Conservation (phyloP, 805 yeast genomes). For the Metschnikowia kofuensis region DNA sequence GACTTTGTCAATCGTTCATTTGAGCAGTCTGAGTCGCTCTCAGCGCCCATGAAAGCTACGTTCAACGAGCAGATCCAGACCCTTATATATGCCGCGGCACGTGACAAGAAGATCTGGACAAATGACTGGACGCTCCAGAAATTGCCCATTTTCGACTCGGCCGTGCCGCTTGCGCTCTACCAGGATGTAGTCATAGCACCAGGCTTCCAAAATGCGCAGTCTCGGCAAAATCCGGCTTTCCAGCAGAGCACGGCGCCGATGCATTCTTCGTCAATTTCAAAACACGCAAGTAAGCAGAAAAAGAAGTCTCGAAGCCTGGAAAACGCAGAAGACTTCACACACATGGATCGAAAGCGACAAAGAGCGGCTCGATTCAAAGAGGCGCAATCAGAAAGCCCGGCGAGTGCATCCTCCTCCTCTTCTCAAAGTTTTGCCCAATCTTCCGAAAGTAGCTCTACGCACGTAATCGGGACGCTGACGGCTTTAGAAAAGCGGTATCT, state of each 20-base stretch:
- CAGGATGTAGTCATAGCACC: slow-evolving; percentile 7
- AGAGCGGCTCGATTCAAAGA: neutral
- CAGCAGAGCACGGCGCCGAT: too few relatives aligned
- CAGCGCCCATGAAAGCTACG: slow-evolving; percentile 30
- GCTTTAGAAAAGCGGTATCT: slow-evolving; percentile 74
- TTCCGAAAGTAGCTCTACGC: slow-evolving; percentile 11
- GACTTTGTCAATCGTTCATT: slow-evolving; percentile 50
- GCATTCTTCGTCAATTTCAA: neutral
- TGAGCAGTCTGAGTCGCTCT: slow-evolving; percentile 31
- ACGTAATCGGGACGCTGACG: slow-evolving; percentile 60
- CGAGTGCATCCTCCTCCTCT: neutral
- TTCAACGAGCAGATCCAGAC: slow-evolving; percentile 51
- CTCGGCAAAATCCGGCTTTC: neutral
- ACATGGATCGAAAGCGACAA: neutral
- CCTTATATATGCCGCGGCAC: slow-evolving; percentile 48
- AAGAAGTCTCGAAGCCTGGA: neutral
- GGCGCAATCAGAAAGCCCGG: slow-evolving; percentile 36
- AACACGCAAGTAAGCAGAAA: neutral
- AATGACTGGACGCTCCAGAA: slow-evolving; percentile 55
- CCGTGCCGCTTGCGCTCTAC: slow-evolving; percentile 7
- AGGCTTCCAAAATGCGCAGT: neutral
- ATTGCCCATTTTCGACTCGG: slow-evolving; percentile 43
- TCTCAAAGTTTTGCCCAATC: neutral
- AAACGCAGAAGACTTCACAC: too few relatives aligned
- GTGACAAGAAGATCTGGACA: slow-evolving; percentile 38